A percentile compares a stretch with the other conserved stretches of the same genome.
phyloP scores from a whole-genome alignment of 352 stramenopile genomes.

The Pythium utonaiense region DNA sequence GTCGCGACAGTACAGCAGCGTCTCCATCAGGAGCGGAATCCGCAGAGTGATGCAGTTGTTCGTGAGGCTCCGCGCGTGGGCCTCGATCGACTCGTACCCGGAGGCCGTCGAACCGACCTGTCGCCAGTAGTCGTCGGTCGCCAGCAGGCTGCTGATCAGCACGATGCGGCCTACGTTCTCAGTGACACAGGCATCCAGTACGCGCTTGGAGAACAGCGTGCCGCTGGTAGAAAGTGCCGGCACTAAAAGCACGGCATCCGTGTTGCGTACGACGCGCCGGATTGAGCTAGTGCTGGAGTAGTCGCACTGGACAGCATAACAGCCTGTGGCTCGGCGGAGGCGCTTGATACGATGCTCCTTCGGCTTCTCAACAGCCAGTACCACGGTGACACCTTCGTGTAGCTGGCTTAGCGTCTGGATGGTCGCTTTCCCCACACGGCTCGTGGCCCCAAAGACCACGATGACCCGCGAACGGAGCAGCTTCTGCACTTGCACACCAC shows the following conservation, averaged over 20 bases:
- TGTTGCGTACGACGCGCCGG: conserved; percentile 59
- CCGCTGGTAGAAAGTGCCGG: conserved; percentile 55
- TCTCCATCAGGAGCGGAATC: conserved; percentile 75
- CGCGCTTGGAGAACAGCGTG: conserved; percentile 59
- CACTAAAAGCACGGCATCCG: conserved; percentile 62
- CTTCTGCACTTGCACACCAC: conserved; percentile 47
- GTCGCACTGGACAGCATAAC: conserved; percentile 57
- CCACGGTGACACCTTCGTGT: conserved; percentile 43
- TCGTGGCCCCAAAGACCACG: conserved; percentile 75
- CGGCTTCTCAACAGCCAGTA: conserved; percentile 52
- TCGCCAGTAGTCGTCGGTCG: conserved; percentile 25
- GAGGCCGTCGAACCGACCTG: conserved; percentile 12
- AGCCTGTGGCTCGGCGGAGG: conserved; percentile 51
- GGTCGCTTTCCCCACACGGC: conserved; percentile 50
- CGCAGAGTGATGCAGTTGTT: conserved; percentile 56
- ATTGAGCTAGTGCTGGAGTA: conserved; percentile 44
- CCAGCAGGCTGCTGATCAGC: conserved; percentile 64
- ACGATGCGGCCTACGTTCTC: conserved; percentile 55
- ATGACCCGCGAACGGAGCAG: conserved; percentile 55
- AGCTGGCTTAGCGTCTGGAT: conserved; percentile 46
- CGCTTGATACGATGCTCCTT: conserved; percentile 46
- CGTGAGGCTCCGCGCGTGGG: conserved; percentile 42
- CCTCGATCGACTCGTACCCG: conserved; percentile 66
- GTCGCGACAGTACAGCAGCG: conserved; percentile 66
- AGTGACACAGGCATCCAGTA: conserved; percentile 48